phyloP scores from a whole-genome alignment of 441 rosid species.

The Oxalis stricta region DNA sequence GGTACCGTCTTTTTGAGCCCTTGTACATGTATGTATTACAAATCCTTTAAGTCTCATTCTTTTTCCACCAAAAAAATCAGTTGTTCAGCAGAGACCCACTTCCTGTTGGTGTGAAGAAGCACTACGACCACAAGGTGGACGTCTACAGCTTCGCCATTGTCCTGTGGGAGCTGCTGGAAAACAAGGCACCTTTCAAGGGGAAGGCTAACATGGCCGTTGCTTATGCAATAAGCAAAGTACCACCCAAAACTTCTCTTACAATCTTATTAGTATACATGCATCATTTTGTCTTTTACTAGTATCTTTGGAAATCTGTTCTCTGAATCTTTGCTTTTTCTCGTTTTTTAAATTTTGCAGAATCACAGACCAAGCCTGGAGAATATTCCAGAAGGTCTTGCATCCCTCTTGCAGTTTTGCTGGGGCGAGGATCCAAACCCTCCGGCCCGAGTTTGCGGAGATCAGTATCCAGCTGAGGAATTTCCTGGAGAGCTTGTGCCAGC shows the following conservation, averaged over 20 bases:
- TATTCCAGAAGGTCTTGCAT: constrained; percentile 22
- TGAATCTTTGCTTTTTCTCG: not conserved
- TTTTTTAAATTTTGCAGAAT: constrained; percentile 32
- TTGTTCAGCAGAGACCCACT: constrained; percentile 31
- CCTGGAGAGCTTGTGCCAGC: constrained; percentile 10
- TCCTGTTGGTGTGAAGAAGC: constrained; percentile 35
- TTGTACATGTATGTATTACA: not conserved
- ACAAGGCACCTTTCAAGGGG: constrained; percentile 34
- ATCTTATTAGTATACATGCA: not conserved
- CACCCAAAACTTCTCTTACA: not conserved
- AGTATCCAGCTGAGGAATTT: constrained; percentile 11
- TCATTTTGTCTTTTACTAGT: not conserved
- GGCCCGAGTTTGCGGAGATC: constrained; percentile 49
- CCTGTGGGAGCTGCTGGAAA: constrained; percentile 57
- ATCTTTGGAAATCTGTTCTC: not conserved
- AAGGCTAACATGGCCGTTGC: constrained; percentile 12
- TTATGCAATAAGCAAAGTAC: constrained; percentile 32
- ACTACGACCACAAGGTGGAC: constrained; percentile 64
- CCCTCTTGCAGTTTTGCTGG: constrained; percentile 51
- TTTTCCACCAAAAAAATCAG: constrained; percentile 14
- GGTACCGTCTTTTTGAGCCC: constrained; percentile 23
- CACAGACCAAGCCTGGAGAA: constrained; percentile 37
- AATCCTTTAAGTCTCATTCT: constrained; percentile 4
- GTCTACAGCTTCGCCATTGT: constrained; percentile 59
- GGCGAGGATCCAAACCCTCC: constrained; percentile 25